Conservation (phyloP, 495 filamentous ascomycete genomes). For the Penicillium atrosanguineum region DNA sequence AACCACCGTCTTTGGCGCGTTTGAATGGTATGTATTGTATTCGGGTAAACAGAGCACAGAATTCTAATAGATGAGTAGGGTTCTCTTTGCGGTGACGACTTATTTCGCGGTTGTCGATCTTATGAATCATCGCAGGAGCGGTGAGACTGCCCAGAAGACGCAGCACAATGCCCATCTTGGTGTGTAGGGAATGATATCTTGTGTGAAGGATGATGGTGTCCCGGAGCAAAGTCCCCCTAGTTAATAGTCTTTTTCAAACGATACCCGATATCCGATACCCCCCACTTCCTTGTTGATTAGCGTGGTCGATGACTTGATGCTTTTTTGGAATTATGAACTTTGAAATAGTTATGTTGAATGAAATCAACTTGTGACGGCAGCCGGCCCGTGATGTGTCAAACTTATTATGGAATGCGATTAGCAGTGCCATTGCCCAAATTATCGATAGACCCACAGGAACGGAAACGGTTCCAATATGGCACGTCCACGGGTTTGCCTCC, state of each 20-base stretch:
- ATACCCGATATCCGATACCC: not conserved
- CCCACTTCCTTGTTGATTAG: not conserved
- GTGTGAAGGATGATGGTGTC: not conserved
- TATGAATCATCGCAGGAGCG: conserved; percentile 17
- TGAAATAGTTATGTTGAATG: not conserved
- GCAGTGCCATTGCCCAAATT: not conserved
- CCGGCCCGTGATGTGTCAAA: not conserved
- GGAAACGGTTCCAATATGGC: not conserved
- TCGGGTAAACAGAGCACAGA: not conserved
- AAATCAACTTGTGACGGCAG: not conserved
- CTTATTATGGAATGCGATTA: not conserved
- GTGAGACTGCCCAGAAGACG: conserved; percentile 19
- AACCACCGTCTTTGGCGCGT: conserved; percentile 51
- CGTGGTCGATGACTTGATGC: not conserved
- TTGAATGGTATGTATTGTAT: conserved; percentile 50
- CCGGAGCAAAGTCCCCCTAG: not conserved
- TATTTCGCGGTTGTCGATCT: conserved; percentile 24
- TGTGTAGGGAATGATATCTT: conserved; percentile 8
- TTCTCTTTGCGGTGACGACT: conserved; percentile 48
- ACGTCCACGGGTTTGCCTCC: not conserved
- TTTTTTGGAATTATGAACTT: not conserved
- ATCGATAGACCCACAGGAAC: not conserved
- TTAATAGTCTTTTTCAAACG: not conserved
- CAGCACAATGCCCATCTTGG: conserved; percentile 24
- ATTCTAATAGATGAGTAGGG: conserved; percentile 31